Conservation (phyloP, 345 rosid species). For the Acer saccharum region DNA sequence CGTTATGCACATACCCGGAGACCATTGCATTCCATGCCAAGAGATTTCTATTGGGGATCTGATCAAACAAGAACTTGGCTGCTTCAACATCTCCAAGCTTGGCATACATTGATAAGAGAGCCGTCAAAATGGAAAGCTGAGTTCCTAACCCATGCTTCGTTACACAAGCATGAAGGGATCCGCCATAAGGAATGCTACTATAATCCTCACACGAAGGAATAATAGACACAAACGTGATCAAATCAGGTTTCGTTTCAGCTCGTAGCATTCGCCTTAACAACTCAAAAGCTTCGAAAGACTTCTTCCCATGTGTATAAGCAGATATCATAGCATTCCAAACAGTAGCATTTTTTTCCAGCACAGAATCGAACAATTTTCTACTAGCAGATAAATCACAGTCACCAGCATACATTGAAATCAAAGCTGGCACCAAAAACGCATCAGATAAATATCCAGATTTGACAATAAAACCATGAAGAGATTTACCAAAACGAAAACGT, state of each 20-base stretch:
- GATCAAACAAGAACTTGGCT: slow-evolving; percentile 41
- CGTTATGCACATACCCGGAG: slow-evolving; percentile 46
- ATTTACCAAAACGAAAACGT: slow-evolving; percentile 32
- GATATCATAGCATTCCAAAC: slow-evolving; percentile 53
- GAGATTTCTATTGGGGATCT: slow-evolving; percentile 30
- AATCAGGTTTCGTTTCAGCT: slow-evolving; percentile 31
- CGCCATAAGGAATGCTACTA: slow-evolving; percentile 24
- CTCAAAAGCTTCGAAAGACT: slow-evolving; percentile 40
- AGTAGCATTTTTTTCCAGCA: slow-evolving; percentile 28
- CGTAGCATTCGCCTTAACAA: slow-evolving; percentile 38
- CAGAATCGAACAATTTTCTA: slow-evolving; percentile 36
- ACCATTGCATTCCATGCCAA: slow-evolving; percentile 52
- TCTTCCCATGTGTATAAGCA: slow-evolving; percentile 35
- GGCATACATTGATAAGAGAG: slow-evolving; percentile 52
- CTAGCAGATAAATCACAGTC: slow-evolving; percentile 33
- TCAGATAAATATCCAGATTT: slow-evolving; percentile 38
- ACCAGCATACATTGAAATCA: slow-evolving; percentile 50
- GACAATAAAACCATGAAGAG: slow-evolving; percentile 40
- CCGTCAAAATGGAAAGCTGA: slow-evolving; percentile 42
- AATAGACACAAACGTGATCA: slow-evolving; percentile 44
- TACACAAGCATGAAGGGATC: slow-evolving; percentile 43
- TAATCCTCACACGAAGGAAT: slow-evolving; percentile 37
- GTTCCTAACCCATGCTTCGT: slow-evolving; percentile 41
- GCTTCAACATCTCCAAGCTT: slow-evolving; percentile 36
- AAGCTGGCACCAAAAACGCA: slow-evolving; percentile 46